Base-by-base conservation (phyloP, 2,329 filamentous ascomycete species). In the Emergomyces orientalis region DNA sequence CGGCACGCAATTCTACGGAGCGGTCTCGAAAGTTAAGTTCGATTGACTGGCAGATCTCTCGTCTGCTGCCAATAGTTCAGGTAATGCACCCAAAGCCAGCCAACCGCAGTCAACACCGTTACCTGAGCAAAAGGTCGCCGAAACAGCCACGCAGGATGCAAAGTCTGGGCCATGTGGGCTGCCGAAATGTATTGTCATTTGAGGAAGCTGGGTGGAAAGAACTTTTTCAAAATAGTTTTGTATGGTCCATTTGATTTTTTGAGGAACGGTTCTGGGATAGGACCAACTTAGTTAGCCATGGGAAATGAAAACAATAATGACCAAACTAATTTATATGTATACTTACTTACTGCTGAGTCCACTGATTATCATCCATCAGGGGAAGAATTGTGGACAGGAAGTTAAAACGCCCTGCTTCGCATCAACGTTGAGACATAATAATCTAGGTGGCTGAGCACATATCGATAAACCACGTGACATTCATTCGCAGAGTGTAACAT, bases 1-100 rank as follows among this genome's bases (percentile, higher is more conserved):
- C 81, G 94, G 94, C 77, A 87, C 91, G 82, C 73, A 79, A 62
- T 99, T 97, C 81, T 96, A 89, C 79, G 79, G 88, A 76, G 80
- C 84, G 64, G 84, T 96, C 62, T 77, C 84, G 73, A 93, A 91
- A 84, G 82, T 84, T 69, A 82, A 79, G 76, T 82, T 84, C 65
- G 83, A 83, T 70, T 96, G 89, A 96, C 88, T 94, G 80, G 83
- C 90, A 88, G 88, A 77, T 81, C 63, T 69, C 75, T 60, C 71
- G 72, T 64, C 66, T 65, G 61, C 69, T 71, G 66, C 69, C 70
- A 66, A 72, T 67, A 63, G 32, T 59, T 65, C 67, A n/a, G 67
- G 64, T 54, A 66, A 73, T 49, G 71, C 67, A 63, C 70, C 70
- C 64, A 66, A 67, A 39, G 45, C 61, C 43, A 65, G 61, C 51